Conservation (phyloP, 495 filamentous ascomycete species). For the Achaetomiella virescens region DNA sequence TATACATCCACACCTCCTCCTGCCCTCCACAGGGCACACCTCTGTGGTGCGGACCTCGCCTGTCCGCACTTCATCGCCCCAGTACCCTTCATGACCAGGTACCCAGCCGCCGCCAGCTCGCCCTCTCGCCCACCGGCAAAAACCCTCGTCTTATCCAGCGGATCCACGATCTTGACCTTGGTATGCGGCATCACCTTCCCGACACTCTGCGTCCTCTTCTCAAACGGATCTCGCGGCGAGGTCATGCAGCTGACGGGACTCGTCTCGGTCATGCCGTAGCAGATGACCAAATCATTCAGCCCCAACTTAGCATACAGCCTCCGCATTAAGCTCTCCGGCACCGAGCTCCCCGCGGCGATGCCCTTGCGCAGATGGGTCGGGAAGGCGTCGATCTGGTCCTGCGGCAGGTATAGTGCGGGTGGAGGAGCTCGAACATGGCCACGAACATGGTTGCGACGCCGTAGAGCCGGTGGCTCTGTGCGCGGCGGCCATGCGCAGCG, state of each 20-base stretch:
- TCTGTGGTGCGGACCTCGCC: constrained; percentile 56
- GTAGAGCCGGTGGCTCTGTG: constrained; percentile 80
- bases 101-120: constrained; percentile 80
- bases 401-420: constrained; percentile 26
- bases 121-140: constrained; percentile 62
- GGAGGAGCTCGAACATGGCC: constrained; percentile 71
- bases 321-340: constrained; percentile 80
- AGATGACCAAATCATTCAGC: constrained; percentile 81
- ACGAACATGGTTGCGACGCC: constrained; percentile 97
- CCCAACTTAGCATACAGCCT: constrained; percentile 70
- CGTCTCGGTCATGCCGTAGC: constrained; percentile 99
- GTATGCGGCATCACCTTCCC: constrained; percentile 73
- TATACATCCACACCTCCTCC: constrained; percentile 48
- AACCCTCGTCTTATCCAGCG: constrained; percentile 47
- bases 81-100: constrained; percentile 92
- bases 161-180: constrained; percentile 72
- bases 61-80: constrained; percentile 62
- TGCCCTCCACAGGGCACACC: constrained; percentile 38
- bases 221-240: constrained; percentile 69
- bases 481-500: constrained; percentile 64
- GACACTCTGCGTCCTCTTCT: constrained; percentile 71
- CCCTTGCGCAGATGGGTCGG: constrained; percentile 66
- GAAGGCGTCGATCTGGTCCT: constrained; percentile 48
- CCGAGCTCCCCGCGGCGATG: constrained; percentile 81
- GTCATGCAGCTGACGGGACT: constrained; percentile 91